Evolutionary conservation across 371 early-diverging fungal species (phyloP), one percentile per base, ranked within the genome.

Genomic region (Thermomucor indicae-seudaticae): DNA sequence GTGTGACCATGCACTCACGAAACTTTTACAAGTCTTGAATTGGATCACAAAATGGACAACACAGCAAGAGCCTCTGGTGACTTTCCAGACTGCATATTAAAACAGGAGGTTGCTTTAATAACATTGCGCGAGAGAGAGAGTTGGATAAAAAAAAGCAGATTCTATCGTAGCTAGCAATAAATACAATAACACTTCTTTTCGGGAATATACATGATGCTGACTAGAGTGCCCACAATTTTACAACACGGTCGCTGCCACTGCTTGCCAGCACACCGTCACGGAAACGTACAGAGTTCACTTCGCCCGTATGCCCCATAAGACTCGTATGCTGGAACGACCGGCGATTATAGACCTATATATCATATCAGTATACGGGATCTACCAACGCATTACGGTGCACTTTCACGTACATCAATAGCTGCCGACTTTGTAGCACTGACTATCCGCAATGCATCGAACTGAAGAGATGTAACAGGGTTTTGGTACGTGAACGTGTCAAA

Each of bases 401-500:
- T 14, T 3, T 17, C 1, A 43, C 63, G 61, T 68, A 81, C 81
- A 72, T 81, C 77, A 32, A 83, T 65, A 34, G 58, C 43, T 38
- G 61, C 67, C 10, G 61, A 60, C 11, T 70, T 72, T 5, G 75
- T 76, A n/a, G 73, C 61, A 29, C 77, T 67, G 14, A 79, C 57
- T 24, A 85, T 80, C 51, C 74, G 79, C 22, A 59, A 49, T 5
- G 72, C 41, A 54, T 80, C 77, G 55, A 89, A 84, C 43, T 79
- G 81, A 37, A 88, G 60, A 20, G 72, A 70, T 12, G 76, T 71
- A 2, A 90, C 78, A 7, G 77, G 64, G n/a, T 76, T 49, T 4
- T 70, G 70, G 47, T 78, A 85, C 11, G 61, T 60, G 10, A 85
- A 39, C 40, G 73, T 79, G 46, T 89, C 88, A 44, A 84, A 72